These are phyloP conservation scores for Kluyveromyces wickerhamii DNA, from an alignment of 805 yeast species.

Conservation along the genomic window DNA sequence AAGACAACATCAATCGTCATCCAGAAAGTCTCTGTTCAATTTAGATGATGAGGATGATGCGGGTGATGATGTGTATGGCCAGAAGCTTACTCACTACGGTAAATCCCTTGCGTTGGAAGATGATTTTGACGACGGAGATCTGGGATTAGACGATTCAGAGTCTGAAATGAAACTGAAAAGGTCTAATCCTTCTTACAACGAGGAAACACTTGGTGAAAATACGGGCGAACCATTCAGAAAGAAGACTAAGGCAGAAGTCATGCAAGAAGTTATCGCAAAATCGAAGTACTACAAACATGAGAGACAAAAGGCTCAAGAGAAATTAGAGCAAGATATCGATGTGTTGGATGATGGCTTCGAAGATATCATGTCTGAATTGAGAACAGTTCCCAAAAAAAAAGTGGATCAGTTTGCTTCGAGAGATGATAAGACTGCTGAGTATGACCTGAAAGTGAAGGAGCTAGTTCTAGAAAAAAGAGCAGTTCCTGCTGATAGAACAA, in stretches of 20 bases:
- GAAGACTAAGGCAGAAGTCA: slow-evolving; percentile 75
- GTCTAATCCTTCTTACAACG: slow-evolving; percentile 31
- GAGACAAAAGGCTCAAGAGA: slow-evolving; percentile 58
- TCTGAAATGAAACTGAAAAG: slow-evolving; percentile 30
- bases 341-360: slow-evolving; percentile 70
- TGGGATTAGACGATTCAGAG: slow-evolving; percentile 32
- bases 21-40: slow-evolving; percentile 55
- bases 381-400: slow-evolving; percentile 14
- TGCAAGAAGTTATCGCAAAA: slow-evolving; percentile 79
- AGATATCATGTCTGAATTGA: slow-evolving; percentile 54
- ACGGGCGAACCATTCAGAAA: slow-evolving; percentile 42
- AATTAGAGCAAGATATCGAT: slow-evolving; percentile 50
- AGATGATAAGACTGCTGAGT: slow-evolving; percentile 39
- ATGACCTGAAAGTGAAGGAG: slow-evolving; percentile 60
- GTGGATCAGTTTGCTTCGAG: slow-evolving; percentile 31
- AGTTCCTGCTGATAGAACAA: slow-evolving; percentile 74
- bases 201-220: slow-evolving; percentile 31
- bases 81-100: slow-evolving; percentile 71
- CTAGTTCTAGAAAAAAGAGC: slow-evolving; percentile 66
- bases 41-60: slow-evolving; percentile 53
- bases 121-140: slow-evolving; percentile 43
- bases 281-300: slow-evolving; percentile 71
- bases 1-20: slow-evolving; percentile 53
- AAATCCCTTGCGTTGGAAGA: slow-evolving; percentile 54
- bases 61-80: slow-evolving; percentile 33